Evolutionary conservation across 1,139 yeast genomes (phyloP), one percentile per base, ranked within the genome.

Genomic region (Pichia sp.): DNA sequence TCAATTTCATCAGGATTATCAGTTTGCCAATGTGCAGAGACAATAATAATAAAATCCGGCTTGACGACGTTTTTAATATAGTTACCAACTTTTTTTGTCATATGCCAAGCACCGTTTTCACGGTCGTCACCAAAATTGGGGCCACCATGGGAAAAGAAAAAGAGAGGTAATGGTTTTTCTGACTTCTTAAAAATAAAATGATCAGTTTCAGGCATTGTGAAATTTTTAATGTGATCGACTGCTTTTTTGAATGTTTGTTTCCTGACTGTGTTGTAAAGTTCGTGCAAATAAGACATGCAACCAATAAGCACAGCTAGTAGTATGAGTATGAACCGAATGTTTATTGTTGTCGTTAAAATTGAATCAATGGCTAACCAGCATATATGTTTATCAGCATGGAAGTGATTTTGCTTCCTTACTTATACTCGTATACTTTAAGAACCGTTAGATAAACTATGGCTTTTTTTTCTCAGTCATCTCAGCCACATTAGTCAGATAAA

Each of bases 11-110:
- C 63, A 2, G 62, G 39, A 5, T 59, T 59, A 2, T 54, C 46
- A 1, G 82, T 68, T 60, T 81, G 84, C 87, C 88, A 84, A 59
- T 84, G 94, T 0, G 89, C 93, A 29, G 86, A 78, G 1, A 83
- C 74, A 33, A 77, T 75, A 24, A 84, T 59, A 21, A 83, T 66
- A 45, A 74, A 81, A 47, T 78, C 78, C 2, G 93, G 93, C 45
- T 76, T 72, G 53, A 76, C 59, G 6, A 55, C 57, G 1, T 63
- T 53, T 41, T 66, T 68, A 48, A 83, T 76, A 28, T 63, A 62
- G 18, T 59, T 50, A 1, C 93, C 93, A 15, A 80, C 48, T 18
- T 60, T 50, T 35, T 66, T 60, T 9, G 78, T 66, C 5, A 64
- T 64, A n/a, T 67, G 63, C 66, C 73, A 80, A 0, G 91, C 89